Conservation (phyloP, 495 filamentous ascomycete species). For the Talaromyces stipitatus region DNA sequence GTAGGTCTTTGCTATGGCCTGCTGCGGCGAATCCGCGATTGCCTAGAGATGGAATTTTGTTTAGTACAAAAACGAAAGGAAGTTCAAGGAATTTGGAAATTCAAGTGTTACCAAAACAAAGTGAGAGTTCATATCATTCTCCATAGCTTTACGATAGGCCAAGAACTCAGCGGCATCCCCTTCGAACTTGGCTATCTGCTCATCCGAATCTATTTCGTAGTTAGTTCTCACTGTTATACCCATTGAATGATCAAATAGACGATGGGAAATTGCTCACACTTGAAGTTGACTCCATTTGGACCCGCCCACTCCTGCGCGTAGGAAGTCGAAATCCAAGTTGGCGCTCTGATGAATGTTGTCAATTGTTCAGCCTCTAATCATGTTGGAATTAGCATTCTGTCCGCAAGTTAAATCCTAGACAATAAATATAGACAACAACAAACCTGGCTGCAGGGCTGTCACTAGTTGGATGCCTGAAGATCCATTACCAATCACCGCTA, state of each 20-base stretch:
- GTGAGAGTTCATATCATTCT: no score
- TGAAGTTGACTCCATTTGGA: not conserved
- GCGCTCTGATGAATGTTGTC: slow-evolving; percentile 20
- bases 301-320: not conserved
- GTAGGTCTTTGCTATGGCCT: no score
- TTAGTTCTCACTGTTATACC: slow-evolving; percentile 26
- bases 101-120: no score
- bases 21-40: no score
- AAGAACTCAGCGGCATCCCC: no score
- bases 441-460: slow-evolving; percentile 24
- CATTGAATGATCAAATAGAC: not conserved
- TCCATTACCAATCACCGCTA: slow-evolving; percentile 30
- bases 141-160: no score
- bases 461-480: slow-evolving; percentile 46
- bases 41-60: no score
- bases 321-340: slow-evolving; percentile 11
- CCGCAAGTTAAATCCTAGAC: no score
- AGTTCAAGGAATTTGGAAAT: no score
- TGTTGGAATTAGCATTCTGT: not conserved
- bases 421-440: not conserved
- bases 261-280: not conserved
- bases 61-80: no score
- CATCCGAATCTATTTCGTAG: slow-evolving; percentile 6
- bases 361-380: slow-evolving; percentile 9
- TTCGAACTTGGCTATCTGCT: not conserved